Evolutionary conservation across 192 early-diverging fungal genomes (phyloP).

Genomic region (Funneliformis geosporum): DNA sequence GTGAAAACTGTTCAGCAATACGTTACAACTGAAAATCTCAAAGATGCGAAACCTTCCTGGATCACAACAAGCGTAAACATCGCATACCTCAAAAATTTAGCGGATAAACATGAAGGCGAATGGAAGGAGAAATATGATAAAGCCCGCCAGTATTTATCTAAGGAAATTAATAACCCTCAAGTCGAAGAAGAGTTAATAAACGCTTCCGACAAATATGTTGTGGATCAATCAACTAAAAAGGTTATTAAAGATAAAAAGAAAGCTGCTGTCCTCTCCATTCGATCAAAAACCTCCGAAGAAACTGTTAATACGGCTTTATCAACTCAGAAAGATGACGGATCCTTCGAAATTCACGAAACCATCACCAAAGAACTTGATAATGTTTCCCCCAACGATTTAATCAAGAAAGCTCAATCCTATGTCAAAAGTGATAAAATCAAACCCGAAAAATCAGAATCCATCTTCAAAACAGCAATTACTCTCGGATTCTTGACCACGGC

Average conservation of each 20-base stretch:
- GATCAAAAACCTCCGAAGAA: neutral
- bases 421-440: neutral
- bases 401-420: neutral
- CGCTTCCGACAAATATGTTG: neutral
- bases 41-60: neutral
- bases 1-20: neutral
- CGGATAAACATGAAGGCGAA: neutral
- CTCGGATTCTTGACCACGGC: neutral
- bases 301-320: neutral
- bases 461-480: slow-evolving; percentile 9
- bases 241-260: neutral
- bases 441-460: neutral
- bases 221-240: slow-evolving; percentile 1
- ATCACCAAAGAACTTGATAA: neutral
- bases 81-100: neutral
- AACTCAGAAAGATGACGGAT: neutral
- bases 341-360: neutral
- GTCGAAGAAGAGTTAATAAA: slow-evolving; percentile 1
- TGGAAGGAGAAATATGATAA: slow-evolving; percentile 20
- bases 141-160: neutral
- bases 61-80: slow-evolving; percentile 2
- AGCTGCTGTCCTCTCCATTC: neutral
- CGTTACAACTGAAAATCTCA: neutral
- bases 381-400: neutral
- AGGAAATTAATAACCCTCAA: neutral